Conservation (phyloP, 208 protist genomes). For the Histomonas meleagridis region DNA sequence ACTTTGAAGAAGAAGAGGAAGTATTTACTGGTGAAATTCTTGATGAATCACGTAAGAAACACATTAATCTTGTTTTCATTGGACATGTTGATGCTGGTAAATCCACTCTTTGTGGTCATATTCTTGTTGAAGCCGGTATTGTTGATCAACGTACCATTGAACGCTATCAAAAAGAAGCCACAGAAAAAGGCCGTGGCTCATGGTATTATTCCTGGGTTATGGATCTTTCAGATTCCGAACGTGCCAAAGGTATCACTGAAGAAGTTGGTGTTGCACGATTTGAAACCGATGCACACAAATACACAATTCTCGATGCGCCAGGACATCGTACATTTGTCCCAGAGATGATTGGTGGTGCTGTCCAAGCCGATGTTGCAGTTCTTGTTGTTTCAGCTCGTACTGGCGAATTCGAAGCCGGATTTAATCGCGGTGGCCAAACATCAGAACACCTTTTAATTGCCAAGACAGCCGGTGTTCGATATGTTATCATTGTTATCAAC, state of each 20-base stretch:
- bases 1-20: conserved; percentile 9
- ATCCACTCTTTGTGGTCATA: conserved; percentile 86
- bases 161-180: conserved; percentile 88
- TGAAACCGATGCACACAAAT: conserved; percentile 77
- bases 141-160: conserved; percentile 88
- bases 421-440: conserved; percentile 93
- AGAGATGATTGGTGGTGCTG: conserved; percentile 93
- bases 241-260: conserved; percentile 90
- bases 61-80: conserved; percentile 95
- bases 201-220: conserved; percentile 89
- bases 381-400: conserved; percentile 92
- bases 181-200: conserved; percentile 78
- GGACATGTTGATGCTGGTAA: conserved; percentile 97
- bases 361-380: conserved; percentile 90
- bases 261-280: conserved; percentile 84
- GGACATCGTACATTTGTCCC: conserved; percentile 94
- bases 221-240: conserved; percentile 91
- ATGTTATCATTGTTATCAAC: conserved; percentile 87
- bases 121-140: conserved; percentile 61
- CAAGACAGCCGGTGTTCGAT: conserved; percentile 85
- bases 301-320: conserved; percentile 94
- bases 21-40: not conserved
- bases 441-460: conserved; percentile 93
- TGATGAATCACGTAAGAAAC: conserved; percentile 48
- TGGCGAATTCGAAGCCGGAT: conserved; percentile 83